Conservation (phyloP, 768 basidiomycete genomes). For the Mycena latifolia region DNA sequence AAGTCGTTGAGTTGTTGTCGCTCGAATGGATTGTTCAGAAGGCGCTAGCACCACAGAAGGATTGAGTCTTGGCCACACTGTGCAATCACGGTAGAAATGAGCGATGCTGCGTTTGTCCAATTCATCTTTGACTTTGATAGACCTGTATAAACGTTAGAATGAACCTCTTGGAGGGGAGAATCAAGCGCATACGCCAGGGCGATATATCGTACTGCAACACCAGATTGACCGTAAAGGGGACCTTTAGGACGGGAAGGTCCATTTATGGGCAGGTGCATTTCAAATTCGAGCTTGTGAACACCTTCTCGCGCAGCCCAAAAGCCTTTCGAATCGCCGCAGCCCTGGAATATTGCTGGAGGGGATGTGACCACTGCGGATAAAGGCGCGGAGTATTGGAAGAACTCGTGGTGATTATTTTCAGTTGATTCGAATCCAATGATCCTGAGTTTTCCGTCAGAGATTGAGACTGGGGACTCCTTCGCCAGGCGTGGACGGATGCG, state of each 20-base stretch:
- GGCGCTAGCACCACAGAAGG: constrained; percentile 71
- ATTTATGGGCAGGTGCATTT: constrained; percentile 72
- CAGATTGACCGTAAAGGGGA: constrained; percentile 62
- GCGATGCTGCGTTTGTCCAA: constrained; percentile 79
- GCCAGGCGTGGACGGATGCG: constrained; percentile 67
- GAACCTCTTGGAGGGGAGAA: constrained; percentile 10
- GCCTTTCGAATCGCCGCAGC: constrained; percentile 62
- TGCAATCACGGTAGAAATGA: constrained; percentile 89
- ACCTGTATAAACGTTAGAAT: constrained; percentile 53
- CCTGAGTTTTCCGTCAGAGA: constrained; percentile 83
- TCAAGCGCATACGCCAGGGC: constrained; percentile 75
- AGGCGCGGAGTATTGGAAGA: constrained; percentile 79
- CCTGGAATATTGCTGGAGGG: constrained; percentile 64
- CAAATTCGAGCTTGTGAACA: constrained; percentile 77
- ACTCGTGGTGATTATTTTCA: constrained; percentile 75
- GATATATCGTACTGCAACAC: constrained; percentile 81
- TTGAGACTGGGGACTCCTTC: constrained; percentile 68
- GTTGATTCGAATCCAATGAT: constrained; percentile 88
- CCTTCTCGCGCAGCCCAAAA: constrained; percentile 62
- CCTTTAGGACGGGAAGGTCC: constrained; percentile 73
- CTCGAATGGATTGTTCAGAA: constrained; percentile 68
- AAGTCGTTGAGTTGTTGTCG: constrained; percentile 64
- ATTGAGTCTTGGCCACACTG: constrained; percentile 83
- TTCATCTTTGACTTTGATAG: constrained; percentile 80
- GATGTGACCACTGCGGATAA: constrained; percentile 64